phyloP scores from a whole-genome alignment of 352 stramenopile species.

The Phytopythium helicoides region DNA sequence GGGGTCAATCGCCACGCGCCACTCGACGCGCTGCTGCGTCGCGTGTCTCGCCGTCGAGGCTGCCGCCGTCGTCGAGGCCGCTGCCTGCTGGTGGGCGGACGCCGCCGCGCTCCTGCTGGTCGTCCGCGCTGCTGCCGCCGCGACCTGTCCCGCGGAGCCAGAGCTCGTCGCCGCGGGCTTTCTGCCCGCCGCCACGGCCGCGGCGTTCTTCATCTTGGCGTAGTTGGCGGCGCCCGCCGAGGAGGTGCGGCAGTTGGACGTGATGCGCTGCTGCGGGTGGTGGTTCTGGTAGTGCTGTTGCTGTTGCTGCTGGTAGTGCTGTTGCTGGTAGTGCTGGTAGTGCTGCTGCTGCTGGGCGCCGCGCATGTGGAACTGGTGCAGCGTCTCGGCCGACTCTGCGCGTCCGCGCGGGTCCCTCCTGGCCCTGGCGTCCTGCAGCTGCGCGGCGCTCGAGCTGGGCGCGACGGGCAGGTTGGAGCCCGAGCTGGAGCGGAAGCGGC shows the following conservation, averaged over 20 bases:
- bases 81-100: not conserved
- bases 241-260: constrained; percentile 10
- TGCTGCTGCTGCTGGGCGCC: not conserved
- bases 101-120: no score
- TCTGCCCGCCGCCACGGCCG: no score
- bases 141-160: no score
- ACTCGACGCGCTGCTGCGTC: constrained; percentile 37
- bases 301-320: constrained; percentile 1
- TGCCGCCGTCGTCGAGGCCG: constrained; percentile 1
- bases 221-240: constrained; percentile 3
- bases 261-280: constrained; percentile 12
- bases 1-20: constrained; percentile 75
- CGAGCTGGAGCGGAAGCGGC: constrained; percentile 1
- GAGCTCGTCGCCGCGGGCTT: no score
- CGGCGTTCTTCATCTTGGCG: constrained; percentile 3
- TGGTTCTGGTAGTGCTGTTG: constrained; percentile 8
- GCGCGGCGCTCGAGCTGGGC: not conserved
- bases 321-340: constrained; percentile 4
- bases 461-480: no score
- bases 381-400: constrained; percentile 12
- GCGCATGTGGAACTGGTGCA: constrained; percentile 13
- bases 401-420: not conserved
- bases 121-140: no score
- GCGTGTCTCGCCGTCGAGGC: not conserved
- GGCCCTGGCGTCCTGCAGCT: constrained; percentile 1